Base-by-base conservation (phyloP, 768 basidiomycete genomes). In the Boletus tomentosulus region DNA sequence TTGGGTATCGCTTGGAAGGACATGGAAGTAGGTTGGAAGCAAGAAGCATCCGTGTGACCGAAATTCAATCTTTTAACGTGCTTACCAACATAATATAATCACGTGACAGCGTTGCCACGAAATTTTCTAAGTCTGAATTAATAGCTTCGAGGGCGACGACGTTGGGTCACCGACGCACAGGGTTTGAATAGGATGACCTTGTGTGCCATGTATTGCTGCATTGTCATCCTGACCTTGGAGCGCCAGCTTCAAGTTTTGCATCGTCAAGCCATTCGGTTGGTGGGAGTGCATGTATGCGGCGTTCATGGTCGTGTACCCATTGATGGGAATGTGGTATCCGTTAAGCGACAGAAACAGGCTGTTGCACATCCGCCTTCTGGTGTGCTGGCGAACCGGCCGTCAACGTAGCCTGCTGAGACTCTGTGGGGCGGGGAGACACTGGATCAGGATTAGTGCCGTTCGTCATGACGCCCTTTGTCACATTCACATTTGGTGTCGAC, bases 171-270 rank as follows among this genome's bases (percentile, higher is more conserved):
- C 70, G 49, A 68, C 55, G 27, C 62, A 71, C 9, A 64, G 56
- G 5, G 60, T 22, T 51, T 66, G 71, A 12, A 77, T 74, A 63
- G 77, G 73, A 53, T 71, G 68, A 53, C 65, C 67, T 47, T 68
- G 61, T 49, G 66, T 49, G 39, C 66, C 59, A 47, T 75, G 75
- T 50, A 73, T 61, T 41, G 66, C 59, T 42, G 48, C 46, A 48
- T 72, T 71, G 37, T 75, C 59, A 43, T 78, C 79, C 54, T 72
- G 74, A n/a, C 66, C 68, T 49, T 68, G 71, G 33, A 85, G 79
- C 3, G 78, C 81, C 10, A 78, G 70, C 68, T 85, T 85, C 39
- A 86, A 61, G 51, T 73, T 76, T 64, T 84, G 82, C 66, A 86
- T 72, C 60, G 74, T 80, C 44, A 86, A 64, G 3, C 72, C 71